phyloP scores from a whole-genome alignment of 2,329 filamentous ascomycete genomes.

The Pseudocercospora crystallina region DNA sequence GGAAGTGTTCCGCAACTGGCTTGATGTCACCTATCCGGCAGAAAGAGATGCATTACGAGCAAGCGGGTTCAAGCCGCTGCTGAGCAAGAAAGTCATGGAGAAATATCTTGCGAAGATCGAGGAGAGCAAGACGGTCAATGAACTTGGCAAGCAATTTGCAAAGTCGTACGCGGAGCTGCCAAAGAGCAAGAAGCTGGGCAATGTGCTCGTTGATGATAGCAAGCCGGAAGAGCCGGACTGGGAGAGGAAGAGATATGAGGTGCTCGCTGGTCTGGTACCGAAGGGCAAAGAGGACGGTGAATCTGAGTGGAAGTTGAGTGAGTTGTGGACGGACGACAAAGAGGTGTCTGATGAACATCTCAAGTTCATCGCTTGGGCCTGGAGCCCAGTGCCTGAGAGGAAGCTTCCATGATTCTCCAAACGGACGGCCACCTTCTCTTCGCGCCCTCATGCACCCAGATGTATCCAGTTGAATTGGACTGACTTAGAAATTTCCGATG shows the following conservation, averaged over 20 bases:
- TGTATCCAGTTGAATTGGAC: no score
- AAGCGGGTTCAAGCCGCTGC: slow-evolving; percentile 32
- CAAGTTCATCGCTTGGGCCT: slow-evolving; percentile 32
- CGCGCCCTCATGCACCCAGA: no score
- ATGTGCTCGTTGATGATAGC: slow-evolving; percentile 31
- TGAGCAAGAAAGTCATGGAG: slow-evolving; percentile 28
- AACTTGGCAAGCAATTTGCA: slow-evolving; percentile 26
- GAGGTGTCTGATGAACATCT: slow-evolving; percentile 24
- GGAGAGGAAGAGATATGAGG: slow-evolving; percentile 30
- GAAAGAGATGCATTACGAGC: slow-evolving; percentile 24
- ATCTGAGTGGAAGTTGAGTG: slow-evolving; percentile 20
- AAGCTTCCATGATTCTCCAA: slow-evolving; percentile 16
- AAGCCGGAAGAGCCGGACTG: slow-evolving; percentile 32
- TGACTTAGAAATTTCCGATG: no score
- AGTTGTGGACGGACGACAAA: slow-evolving; percentile 28
- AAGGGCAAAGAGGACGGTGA: slow-evolving; percentile 23
- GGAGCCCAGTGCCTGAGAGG: slow-evolving; percentile 31
- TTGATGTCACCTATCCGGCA: slow-evolving; percentile 32
- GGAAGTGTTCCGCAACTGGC: slow-evolving; percentile 30
- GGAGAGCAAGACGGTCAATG: slow-evolving; percentile 14
- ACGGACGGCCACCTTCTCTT: no score
- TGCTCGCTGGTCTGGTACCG: slow-evolving; percentile 24
- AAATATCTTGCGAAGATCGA: slow-evolving; percentile 22
- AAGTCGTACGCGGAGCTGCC: slow-evolving; percentile 26
- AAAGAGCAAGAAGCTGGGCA: slow-evolving; percentile 31